Evolutionary conservation across 2,329 filamentous ascomycete species (phyloP).

Genomic region (Fusarium acutatum): DNA sequence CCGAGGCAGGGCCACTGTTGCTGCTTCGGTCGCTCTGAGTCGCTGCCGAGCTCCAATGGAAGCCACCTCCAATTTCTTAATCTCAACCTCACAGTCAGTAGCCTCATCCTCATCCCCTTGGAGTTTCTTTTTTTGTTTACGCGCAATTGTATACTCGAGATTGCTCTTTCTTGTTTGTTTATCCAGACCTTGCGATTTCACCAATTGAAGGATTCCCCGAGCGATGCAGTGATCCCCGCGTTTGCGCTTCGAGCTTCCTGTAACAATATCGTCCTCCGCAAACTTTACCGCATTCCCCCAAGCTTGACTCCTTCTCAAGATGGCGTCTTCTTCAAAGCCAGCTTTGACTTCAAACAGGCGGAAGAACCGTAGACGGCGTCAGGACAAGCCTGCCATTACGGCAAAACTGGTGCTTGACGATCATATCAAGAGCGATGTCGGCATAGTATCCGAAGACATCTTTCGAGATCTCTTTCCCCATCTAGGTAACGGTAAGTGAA

Average conservation of each 20-base stretch:
- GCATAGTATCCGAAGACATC: constrained; percentile 86
- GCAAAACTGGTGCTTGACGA: constrained; percentile 87
- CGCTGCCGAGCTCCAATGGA: constrained; percentile 27
- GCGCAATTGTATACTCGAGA: neutral
- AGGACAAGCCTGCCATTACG: constrained; percentile 78
- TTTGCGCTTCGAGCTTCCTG: constrained; percentile 24
- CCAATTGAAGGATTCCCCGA: neutral
- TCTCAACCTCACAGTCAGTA: constrained; percentile 15
- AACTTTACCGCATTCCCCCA: neutral
- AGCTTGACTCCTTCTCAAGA: constrained; percentile 17
- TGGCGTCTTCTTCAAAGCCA: constrained; percentile 44
- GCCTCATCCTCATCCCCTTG: constrained; percentile 4
- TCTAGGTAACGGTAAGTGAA: constrained; percentile 59
- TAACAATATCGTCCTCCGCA: constrained; percentile 12
- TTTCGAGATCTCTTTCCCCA: constrained; percentile 82
- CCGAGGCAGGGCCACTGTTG: constrained; percentile 36
- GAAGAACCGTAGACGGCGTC: constrained; percentile 62
- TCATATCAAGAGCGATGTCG: constrained; percentile 84
- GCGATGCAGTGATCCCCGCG: constrained; percentile 32
- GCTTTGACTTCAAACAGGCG: constrained; percentile 45
- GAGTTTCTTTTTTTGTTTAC: neutral
- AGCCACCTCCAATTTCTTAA: constrained; percentile 25
- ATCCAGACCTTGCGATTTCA: neutral
- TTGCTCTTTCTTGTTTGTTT: neutral
- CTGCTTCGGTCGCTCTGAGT: constrained; percentile 30